A percentile compares a stretch with the other conserved stretches of the same genome.
Conservation (phyloP, 176 grass and related monocot species). For the Musa beccarii region DNA sequence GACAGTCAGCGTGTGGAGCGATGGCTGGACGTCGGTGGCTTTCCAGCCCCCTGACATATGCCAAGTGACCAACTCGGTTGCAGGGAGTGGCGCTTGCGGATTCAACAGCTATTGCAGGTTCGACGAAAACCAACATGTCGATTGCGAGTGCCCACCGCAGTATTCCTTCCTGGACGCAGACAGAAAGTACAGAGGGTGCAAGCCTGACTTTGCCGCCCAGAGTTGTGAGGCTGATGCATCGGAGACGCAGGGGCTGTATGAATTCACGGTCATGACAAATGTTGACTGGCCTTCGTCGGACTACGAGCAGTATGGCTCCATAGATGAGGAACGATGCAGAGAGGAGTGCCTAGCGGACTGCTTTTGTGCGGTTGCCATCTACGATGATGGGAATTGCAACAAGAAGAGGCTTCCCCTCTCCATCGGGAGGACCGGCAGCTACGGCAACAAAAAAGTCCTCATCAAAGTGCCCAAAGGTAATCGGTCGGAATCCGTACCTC, state of each 20-base stretch:
- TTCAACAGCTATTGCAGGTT: constrained; percentile 16
- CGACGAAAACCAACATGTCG: background rate
- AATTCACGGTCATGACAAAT: background rate
- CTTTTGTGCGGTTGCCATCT: background rate
- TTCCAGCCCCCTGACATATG: constrained; percentile 27
- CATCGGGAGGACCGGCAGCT: background rate
- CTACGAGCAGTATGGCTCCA: background rate
- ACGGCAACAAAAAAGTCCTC: background rate
- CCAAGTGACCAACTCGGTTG: background rate
- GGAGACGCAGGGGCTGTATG: constrained; percentile 11
- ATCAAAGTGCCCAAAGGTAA: background rate
- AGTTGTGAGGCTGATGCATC: constrained; percentile 31
- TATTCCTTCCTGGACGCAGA: constrained; percentile 41
- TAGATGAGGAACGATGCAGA: background rate
- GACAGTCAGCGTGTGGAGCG: background rate
- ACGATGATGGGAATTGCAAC: background rate
- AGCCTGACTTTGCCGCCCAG: constrained; percentile 25
- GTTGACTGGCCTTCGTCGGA: constrained; percentile 8
- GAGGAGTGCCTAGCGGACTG: background rate
- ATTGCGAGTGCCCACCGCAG: constrained; percentile 21
- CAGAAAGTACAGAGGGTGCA: constrained; percentile 30
- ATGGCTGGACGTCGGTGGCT: constrained; percentile 22
- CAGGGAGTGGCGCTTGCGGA: constrained; percentile 17
- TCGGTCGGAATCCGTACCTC: too few species aligned
- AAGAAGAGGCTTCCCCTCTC: background rate